phyloP scores from a whole-genome alignment of 768 basidiomycete species.

The Boletus vinaceobasis region DNA sequence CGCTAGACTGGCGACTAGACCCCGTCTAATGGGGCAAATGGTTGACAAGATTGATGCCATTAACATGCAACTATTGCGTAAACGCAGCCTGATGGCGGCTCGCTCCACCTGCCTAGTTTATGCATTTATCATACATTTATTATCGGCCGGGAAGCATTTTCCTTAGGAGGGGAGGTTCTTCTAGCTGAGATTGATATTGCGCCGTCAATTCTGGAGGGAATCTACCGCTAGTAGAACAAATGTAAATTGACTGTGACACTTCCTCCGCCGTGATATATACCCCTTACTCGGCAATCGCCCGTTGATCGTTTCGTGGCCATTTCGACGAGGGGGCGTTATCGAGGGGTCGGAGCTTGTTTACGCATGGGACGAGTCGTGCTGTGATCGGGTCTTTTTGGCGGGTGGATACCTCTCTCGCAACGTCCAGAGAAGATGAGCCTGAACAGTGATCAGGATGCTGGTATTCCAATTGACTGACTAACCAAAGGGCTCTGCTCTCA shows the following conservation, averaged over 20 bases:
- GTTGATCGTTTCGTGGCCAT: not conserved
- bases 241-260: not conserved
- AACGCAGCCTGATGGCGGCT: not conserved
- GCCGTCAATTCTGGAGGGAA: not conserved
- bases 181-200: not conserved
- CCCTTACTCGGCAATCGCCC: not conserved
- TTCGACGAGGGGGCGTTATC: not conserved
- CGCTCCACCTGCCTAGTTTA: conserved; percentile 8
- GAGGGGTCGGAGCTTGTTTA: conserved; percentile 1
- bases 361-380: not conserved
- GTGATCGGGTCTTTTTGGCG: conserved; percentile 6
- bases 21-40: not conserved
- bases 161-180: not conserved
- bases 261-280: not conserved
- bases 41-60: not conserved
- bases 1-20: not conserved
- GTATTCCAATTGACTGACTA: conserved; percentile 7
- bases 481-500: conserved; percentile 5
- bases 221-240: not conserved
- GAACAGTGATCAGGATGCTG: not conserved
- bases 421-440: not conserved
- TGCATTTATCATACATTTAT: not conserved
- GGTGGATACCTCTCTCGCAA: not conserved
- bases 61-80: not conserved
- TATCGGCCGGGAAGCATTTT: not conserved